Conservation (phyloP, 2,329 filamentous ascomycete species). For the Apiospora saccharicola region DNA sequence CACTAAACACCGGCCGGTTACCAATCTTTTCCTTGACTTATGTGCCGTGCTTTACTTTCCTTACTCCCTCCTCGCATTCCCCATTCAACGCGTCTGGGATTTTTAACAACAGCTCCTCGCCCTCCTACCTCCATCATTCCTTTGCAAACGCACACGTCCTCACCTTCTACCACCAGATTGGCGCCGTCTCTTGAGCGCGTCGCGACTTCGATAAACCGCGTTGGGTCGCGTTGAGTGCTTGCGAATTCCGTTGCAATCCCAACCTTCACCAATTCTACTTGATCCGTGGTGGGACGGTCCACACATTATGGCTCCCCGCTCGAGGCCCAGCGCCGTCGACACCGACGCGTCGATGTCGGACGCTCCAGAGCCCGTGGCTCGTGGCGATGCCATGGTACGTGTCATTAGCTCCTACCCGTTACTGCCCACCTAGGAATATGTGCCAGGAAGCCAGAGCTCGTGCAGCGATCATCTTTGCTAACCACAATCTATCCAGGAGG, state of each 20-base stretch:
- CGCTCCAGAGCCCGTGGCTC: slow-evolving; percentile 55
- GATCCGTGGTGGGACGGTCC: slow-evolving; percentile 22
- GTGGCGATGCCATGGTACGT: slow-evolving; percentile 59
- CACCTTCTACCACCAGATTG: slow-evolving; percentile 3
- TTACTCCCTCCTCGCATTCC: background rate
- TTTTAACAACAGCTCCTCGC: slow-evolving; percentile 10
- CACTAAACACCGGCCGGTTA: background rate
- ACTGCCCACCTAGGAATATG: background rate
- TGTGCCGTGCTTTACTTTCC: background rate
- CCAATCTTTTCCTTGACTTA: slow-evolving; percentile 7
- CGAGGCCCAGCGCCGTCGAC: slow-evolving; percentile 60
- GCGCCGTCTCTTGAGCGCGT: slow-evolving; percentile 25
- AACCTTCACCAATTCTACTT: slow-evolving; percentile 24
- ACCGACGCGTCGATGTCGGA: slow-evolving; percentile 70
- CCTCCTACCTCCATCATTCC: slow-evolving; percentile 20
- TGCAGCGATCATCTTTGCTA: background rate
- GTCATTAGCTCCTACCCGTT: background rate
- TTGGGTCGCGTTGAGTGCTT: slow-evolving; percentile 65
- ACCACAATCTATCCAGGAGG: slow-evolving; percentile 48
- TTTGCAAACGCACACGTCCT: background rate
- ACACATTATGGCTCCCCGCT: slow-evolving; percentile 62
- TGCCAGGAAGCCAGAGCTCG: background rate
- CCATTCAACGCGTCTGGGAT: slow-evolving; percentile 10
- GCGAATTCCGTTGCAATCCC: slow-evolving; percentile 27
- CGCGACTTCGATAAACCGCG: slow-evolving; percentile 49